Percentiles rank a stretch among this genome's conserved stretches.
phyloP scores from a whole-genome alignment of 805 yeast genomes.

The Kazachstania viticola region DNA sequence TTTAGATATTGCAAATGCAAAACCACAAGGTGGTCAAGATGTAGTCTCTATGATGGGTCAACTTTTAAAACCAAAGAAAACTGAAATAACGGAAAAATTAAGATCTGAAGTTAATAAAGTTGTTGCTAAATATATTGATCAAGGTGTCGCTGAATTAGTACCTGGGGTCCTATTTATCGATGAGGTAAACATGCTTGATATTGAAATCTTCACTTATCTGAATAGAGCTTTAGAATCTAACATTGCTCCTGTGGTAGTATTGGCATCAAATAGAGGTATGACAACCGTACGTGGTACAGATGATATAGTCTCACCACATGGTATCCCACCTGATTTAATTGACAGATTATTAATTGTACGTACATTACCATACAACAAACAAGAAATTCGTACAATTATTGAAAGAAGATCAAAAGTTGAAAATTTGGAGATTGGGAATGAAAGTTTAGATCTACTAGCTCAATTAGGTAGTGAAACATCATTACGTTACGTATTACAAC shows the following conservation, averaged over 20 bases:
- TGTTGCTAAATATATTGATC: conserved; percentile 90
- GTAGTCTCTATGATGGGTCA: conserved; percentile 95
- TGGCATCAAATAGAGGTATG: conserved; percentile 93
- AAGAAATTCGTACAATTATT: conserved; percentile 73
- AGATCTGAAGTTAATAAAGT: conserved; percentile 91
- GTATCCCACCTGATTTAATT: conserved; percentile 88
- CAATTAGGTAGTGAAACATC: conserved; percentile 66
- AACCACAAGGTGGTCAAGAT: conserved; percentile 96
- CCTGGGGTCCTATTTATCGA: conserved; percentile 98
- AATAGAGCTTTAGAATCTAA: conserved; percentile 87
- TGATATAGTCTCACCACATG: conserved; percentile 83
- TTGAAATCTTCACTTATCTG: conserved; percentile 90
- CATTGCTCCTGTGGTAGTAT: conserved; percentile 87
- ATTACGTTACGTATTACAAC: conserved; percentile 82
- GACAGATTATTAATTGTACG: conserved; percentile 87
- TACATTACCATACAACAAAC: conserved; percentile 77
- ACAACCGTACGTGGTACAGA: conserved; percentile 87
- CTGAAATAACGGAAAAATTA: conserved; percentile 92
- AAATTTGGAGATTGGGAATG: conserved; percentile 47
- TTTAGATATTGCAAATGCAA: conserved; percentile 89
- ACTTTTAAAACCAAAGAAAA: conserved; percentile 87
- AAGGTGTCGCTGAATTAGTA: conserved; percentile 93
- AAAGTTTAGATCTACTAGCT: conserved; percentile 69
- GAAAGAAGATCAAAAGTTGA: conserved; percentile 76
- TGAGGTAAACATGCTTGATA: conserved; percentile 96